phyloP scores from a whole-genome alignment of 768 basidiomycete genomes.

The Trametes cubensis region DNA sequence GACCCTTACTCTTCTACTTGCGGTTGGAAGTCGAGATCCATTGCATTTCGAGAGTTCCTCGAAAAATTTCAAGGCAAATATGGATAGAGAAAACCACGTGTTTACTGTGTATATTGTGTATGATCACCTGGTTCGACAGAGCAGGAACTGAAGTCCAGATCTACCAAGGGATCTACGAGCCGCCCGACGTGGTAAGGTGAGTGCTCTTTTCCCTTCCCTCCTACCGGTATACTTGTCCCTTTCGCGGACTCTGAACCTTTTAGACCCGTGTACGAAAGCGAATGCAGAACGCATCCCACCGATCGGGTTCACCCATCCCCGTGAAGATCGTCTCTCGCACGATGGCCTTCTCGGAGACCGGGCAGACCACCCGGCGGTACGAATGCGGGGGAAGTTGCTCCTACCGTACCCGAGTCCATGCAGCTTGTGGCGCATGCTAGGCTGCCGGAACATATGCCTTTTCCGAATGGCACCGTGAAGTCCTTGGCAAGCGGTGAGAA shows the following conservation, averaged over 20 bases:
- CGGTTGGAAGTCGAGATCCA: too few relatives aligned
- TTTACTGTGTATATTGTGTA: too few relatives aligned
- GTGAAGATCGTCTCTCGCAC: slow-evolving; percentile 2
- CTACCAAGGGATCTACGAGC: background rate
- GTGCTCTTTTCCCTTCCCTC: background rate
- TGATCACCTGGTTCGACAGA: too few relatives aligned
- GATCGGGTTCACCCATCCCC: background rate
- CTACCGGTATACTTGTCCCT: background rate
- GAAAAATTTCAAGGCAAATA: too few relatives aligned
- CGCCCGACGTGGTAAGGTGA: background rate
- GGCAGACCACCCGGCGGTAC: background rate
- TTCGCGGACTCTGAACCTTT: background rate
- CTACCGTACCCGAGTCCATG: too few relatives aligned
- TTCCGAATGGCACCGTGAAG: too few relatives aligned
- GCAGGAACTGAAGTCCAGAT: too few relatives aligned
- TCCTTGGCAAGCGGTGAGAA: too few relatives aligned
- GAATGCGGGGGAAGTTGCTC: too few relatives aligned
- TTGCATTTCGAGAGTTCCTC: too few relatives aligned
- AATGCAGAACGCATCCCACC: background rate
- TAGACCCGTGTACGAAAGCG: background rate
- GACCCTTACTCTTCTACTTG: too few relatives aligned
- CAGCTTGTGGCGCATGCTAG: background rate
- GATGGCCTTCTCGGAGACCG: slow-evolving; percentile 4
- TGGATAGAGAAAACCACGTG: too few relatives aligned
- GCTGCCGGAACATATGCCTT: background rate